Base-by-base conservation (phyloP, 805 yeast genomes). In the Cephaloascus fragrans region DNA sequence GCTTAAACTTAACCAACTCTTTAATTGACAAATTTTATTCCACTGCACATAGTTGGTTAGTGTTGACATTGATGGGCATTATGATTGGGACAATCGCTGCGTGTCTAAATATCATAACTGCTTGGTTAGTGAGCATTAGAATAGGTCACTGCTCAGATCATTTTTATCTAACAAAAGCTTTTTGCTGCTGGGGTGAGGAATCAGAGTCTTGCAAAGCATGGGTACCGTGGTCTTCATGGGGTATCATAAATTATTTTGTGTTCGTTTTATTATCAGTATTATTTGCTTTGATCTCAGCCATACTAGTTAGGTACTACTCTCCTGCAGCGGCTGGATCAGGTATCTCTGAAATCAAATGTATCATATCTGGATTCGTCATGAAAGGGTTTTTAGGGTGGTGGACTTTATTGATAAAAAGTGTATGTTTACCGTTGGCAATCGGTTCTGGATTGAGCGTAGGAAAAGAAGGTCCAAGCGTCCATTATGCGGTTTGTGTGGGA, bases 301-400 rank as follows among this genome's bases (percentile, higher is more conserved):
- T 69, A 12, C 52, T 88, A 28, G 96, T 94, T 35, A 68, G 75
- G 46, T 55, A 56, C 12, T 78, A 76, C 47, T 89, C 96, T 0
- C 96, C 96, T 1, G 69, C 80, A 39, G 97, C 98, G 2, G 94
- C 97, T 1, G 99, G 99, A 1, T 84, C 95, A 4, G 99, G 99
- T 0, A 94, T 93, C 37, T 83, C 97, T 14, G 99, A 93, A 59
- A 90, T 93, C 54, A 93, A 94, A 59, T 84, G 93, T 54, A 88
- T 93, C 45, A 86, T 89, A 1, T 80, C 94, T 0, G 99, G 99
- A 0, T 94, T 89, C 55, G 75, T 73, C 19, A 71, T 83, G 64
- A 71, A 77, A 19, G 87, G 83, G 3, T 93, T 90, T 50, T 67
- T 93, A 39, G 83, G 80, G 19, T 69, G 79, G 59, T 64, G 71